Evolutionary conservation across 1,139 yeast species (phyloP).

Genomic region (Yueomyces sp.): DNA sequence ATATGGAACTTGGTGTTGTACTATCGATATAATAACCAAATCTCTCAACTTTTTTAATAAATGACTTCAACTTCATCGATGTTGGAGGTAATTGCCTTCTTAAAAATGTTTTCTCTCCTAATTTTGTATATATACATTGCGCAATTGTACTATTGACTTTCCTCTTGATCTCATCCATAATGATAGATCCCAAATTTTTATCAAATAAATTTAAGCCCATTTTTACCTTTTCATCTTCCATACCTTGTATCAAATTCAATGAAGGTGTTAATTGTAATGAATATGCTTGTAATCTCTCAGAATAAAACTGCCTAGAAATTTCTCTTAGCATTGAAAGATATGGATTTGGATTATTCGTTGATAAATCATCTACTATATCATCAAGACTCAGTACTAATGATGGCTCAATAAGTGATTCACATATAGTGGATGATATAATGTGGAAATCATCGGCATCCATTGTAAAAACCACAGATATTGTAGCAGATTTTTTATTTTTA

Average conservation of each 20-base stretch:
- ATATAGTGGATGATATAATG: conserved; percentile 66
- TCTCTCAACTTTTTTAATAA: conserved; percentile 46
- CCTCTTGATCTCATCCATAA: conserved; percentile 64
- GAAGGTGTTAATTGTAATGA: conserved; percentile 39
- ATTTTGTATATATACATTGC: conserved; percentile 56
- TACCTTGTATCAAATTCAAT: conserved; percentile 59
- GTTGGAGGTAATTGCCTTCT: conserved; percentile 85
- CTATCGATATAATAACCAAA: conserved; percentile 59
- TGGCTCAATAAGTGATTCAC: conserved; percentile 60
- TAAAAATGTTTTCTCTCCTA: conserved; percentile 72
- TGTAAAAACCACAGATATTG: conserved; percentile 70
- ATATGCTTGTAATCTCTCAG: conserved; percentile 49
- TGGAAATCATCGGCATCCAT: conserved; percentile 65
- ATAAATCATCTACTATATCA: conserved; percentile 10
- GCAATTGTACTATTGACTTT: conserved; percentile 84
- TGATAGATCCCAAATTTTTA: conserved; percentile 41
- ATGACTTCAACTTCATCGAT: conserved; percentile 66
- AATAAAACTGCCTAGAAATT: conserved; percentile 50
- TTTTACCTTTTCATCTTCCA: conserved; percentile 76
- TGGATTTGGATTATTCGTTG: conserved; percentile 7
- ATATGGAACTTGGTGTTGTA: conserved; percentile 58
- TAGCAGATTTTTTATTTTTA: conserved; percentile 47
- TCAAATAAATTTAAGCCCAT: conserved; percentile 65
- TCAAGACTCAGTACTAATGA: conserved; percentile 26
- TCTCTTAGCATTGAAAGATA: conserved; percentile 13